Evolutionary conservation across 352 stramenopile species (phyloP), one percentile per base, ranked within the genome.

Genomic region (Phytophthora sansomeana): DNA sequence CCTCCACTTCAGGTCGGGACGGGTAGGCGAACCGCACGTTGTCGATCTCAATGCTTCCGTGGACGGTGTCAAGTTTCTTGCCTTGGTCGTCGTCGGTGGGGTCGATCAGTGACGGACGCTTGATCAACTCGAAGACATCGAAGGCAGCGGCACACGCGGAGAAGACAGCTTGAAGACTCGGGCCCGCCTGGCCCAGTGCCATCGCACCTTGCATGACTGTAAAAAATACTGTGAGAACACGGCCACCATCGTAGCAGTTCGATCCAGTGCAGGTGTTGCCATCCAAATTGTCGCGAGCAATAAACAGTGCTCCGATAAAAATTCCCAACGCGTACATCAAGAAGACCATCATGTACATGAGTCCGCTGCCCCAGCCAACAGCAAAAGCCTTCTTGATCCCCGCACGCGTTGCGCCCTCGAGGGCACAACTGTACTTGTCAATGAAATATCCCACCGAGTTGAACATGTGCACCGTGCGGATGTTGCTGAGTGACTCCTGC

Each of bases 11-110:
- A 0, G 78, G 80, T 0, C 80, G 80, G 6, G 76, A 83, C 19
- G 80, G 80, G 43, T 89, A 89, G 9, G 60, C 54, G 52, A 89
- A 89, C 3, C 55, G 56, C 5, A 99, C 86, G 65, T 97, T 67
- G 7, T 87, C 29, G 58, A 99, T 93, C 8, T 83, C 62, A 35
- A 97, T 79, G 11, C 66, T 66, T n/a, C 96, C 93, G 13, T 67
- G 47, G 7, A 90, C 64, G 0, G n/a, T 46, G 0, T 63, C 8
- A 2, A 77, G 54, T 16, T 58, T 69, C 33, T 58, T 60, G 19
- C 71, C 70, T 52, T 70, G 48, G n/a, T 57, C 56, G 3, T 72
- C 58, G 6, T 67, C 62, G 2, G 61, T 70, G 10, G 78, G 69
- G 14, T 85, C 68, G 41, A 90, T 92, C 19, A 70, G 70, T 5